phyloP scores from a whole-genome alignment of 345 rosid genomes.

The Lepidium africanum region DNA sequence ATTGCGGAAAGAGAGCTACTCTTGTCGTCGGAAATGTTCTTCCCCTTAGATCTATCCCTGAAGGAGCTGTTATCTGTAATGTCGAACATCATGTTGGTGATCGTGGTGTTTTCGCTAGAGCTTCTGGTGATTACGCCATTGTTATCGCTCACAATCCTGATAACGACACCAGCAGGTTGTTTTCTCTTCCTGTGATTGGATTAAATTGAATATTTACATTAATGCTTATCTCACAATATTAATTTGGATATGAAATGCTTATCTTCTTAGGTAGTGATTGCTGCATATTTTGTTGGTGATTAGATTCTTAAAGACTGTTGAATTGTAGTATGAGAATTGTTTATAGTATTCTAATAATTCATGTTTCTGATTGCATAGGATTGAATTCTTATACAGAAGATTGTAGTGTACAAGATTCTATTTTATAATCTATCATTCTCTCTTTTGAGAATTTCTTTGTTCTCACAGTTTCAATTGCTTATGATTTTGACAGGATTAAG shows the following conservation, averaged over 20 bases:
- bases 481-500: constrained; percentile 40
- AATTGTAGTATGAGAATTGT: not conserved
- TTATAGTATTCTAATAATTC: not conserved
- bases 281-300: not conserved
- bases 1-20: constrained; percentile 51
- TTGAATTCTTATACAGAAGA: not conserved
- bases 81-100: constrained; percentile 76
- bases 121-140: constrained; percentile 59
- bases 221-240: not conserved
- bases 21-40: constrained; percentile 50
- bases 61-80: constrained; percentile 67
- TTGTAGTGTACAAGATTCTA: not conserved
- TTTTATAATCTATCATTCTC: not conserved
- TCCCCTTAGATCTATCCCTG: constrained; percentile 53
- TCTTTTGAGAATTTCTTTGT: not conserved
- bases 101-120: constrained; percentile 53
- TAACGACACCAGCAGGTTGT: constrained; percentile 52
- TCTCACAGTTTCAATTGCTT: not conserved
- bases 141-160: constrained; percentile 64
- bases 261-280: not conserved
- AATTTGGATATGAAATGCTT: not conserved
- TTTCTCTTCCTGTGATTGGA: not conserved
- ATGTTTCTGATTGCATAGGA: not conserved
- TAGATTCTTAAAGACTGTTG: not conserved
- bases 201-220: not conserved